Conservation (phyloP, 257 asterid genomes). For the Solanum chaucha region DNA sequence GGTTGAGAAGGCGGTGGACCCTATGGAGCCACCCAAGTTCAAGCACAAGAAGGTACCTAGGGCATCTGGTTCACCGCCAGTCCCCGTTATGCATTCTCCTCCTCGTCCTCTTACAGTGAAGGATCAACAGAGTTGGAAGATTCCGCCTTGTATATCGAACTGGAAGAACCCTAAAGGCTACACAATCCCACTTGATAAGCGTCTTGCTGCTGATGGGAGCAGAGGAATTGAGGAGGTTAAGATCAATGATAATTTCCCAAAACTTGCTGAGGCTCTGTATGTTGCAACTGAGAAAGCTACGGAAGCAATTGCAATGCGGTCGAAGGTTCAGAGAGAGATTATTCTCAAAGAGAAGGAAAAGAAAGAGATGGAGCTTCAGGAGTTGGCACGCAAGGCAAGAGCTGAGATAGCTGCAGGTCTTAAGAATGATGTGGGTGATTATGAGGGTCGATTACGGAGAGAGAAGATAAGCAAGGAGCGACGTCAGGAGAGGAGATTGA, state of each 20-base stretch:
- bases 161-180: slow-evolving; percentile 94
- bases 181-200: slow-evolving; percentile 82
- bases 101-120: slow-evolving; percentile 52
- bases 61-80: background rate
- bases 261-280: slow-evolving; percentile 55
- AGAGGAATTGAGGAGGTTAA: slow-evolving; percentile 76
- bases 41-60: slow-evolving; percentile 74
- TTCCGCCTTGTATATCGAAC: slow-evolving; percentile 79
- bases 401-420: background rate
- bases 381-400: background rate
- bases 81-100: background rate
- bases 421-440: background rate
- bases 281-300: slow-evolving; percentile 78
- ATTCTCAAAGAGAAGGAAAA: slow-evolving; percentile 58
- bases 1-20: slow-evolving; percentile 88
- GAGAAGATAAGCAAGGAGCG: background rate
- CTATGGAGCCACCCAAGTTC: slow-evolving; percentile 80
- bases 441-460: background rate
- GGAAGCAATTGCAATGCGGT: slow-evolving; percentile 76
- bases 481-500: background rate
- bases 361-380: background rate
- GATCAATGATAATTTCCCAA: slow-evolving; percentile 70
- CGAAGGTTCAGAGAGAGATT: slow-evolving; percentile 82
- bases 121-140: slow-evolving; percentile 85
- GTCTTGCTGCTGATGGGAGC: slow-evolving; percentile 87